Base-by-base conservation (phyloP, 2,329 filamentous ascomycete species). In the Nannizziopsis barbatae region DNA sequence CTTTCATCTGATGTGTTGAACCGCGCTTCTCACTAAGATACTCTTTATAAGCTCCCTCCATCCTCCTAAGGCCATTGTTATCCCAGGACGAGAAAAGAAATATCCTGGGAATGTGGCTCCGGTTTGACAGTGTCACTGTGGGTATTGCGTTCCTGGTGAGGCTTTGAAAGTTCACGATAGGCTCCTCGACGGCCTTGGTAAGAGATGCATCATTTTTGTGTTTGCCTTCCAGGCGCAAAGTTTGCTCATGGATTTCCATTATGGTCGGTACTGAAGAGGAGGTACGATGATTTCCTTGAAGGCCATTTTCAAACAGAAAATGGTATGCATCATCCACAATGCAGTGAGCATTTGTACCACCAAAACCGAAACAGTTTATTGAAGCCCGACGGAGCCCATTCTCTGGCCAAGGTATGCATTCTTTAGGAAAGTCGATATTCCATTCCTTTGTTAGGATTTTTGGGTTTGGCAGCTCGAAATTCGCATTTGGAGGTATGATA, bases 341-440 rank as follows among this genome's bases (percentile, higher is more conserved):
- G 27, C 57, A 55, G 43, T 65, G 62, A 0, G 62, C 56, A 47
- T 65, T 65, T 1, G 62, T 56, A 0, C 64, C 64, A 5, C 62
- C 64, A 43, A 60, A 64, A 6, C 66, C 66, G 45, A 69, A 69
- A 6, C 56, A 63, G 45, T 65, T 67, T n/a, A 69, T 46, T 5
- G 51, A 53, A 4, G 39, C 54, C 36, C 62, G 30, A 14, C 35
- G 31, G 9, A 48, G 45, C 5, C 22, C 36, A 14, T 27, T 17
- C 17, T 11, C 56, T 1, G 58, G 59, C 60, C 59, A 62, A 12
- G 44, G 42, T 20, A 17, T 41, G 5, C 48, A 20, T 35, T 44
- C 36, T 6, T 45, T 52, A 3, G 53, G 53, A 32, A 59, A 56
- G 40, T 56, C 38, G 36, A 50, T 35, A 12, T 20, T 47, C 47